Evolutionary conservation across 371 early-diverging fungal species (phyloP), one percentile per base, ranked within the genome.

Genomic region (Coemansia sp.): DNA sequence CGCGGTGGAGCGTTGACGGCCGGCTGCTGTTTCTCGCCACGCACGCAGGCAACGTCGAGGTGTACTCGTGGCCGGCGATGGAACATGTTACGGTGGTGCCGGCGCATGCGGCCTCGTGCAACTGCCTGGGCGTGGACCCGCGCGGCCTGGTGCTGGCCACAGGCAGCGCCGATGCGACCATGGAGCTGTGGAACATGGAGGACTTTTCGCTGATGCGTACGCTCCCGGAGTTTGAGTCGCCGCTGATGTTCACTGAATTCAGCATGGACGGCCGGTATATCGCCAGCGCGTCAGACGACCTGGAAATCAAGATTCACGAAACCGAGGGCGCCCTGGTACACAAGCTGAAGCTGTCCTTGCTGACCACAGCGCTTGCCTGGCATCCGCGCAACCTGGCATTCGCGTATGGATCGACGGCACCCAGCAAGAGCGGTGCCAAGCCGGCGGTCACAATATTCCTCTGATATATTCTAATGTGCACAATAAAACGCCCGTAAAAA

Each of bases 331-430:
- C 58, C 11, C 56, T 50, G 11, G 66, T 57, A 5, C 72, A 71
- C n/a, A 50, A 16, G 10, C 30, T 69, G 47, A 14, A 14, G 7
- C 52, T 70, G 4, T 47, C 59, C 12, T 38, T 61, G 47, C 36
- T 70, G 52, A 52, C 66, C 3, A 74, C 71, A 0, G 63, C 75
- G 2, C 34, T 74, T 0, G 63, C 49, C 49, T 74, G 75, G 75
- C 66, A 74, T 30, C 75, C 75, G 12, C 71, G 72, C 20, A 74
- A 74, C 42, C 38, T 71, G 56, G 63, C 63, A 0, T 47, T 74
- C 9, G 75, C 75, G 6, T 71, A 65, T 30, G 75, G 61, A 12
- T 55, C 75, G 2, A 39, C 52, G 0, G 63, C 58, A 3, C 56
- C 66, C 0, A 41, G 16, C 34, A 71, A 71, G 52, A 20, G 42